A percentile compares a stretch with the other conserved stretches of the same genome.
Conservation (phyloP, 2,329 filamentous ascomycete species). For the Microcyclospora pomicola region DNA sequence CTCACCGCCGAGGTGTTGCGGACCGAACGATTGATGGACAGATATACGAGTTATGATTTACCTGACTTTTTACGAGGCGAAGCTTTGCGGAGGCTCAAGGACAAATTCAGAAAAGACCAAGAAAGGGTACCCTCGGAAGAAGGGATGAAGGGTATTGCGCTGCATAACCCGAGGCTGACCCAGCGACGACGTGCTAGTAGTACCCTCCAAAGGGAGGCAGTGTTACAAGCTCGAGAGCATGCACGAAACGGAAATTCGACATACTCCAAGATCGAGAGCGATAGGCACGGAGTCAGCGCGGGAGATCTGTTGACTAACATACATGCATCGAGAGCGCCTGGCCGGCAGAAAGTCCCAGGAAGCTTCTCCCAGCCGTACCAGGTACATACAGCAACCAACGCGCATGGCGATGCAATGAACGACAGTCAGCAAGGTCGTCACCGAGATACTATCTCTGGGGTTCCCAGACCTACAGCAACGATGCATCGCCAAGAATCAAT, state of each 20-base stretch:
- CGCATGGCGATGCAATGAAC: constrained; percentile 18
- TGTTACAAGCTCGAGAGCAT: constrained; percentile 50
- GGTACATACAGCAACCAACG: constrained; percentile 19
- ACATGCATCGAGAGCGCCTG: constrained; percentile 49
- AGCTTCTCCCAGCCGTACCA: constrained; percentile 38
- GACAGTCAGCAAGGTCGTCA: constrained; percentile 2
- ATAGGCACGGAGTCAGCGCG: constrained; percentile 30
- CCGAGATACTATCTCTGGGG: constrained; percentile 27
- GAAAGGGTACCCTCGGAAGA: constrained; percentile 73
- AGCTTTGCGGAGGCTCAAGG: constrained; percentile 71
- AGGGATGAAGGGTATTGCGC: constrained; percentile 78
- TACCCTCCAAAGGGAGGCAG: constrained; percentile 64
- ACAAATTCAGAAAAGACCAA: constrained; percentile 69
- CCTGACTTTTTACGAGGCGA: constrained; percentile 81
- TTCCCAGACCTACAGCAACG: constrained; percentile 21
- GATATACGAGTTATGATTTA: constrained; percentile 79
- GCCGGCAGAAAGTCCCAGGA: constrained; percentile 30
- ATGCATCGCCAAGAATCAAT: constrained; percentile 64
- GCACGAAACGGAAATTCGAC: constrained; percentile 11
- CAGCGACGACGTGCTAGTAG: constrained; percentile 55
- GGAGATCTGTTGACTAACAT: constrained; percentile 69
- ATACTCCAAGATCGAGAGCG: constrained; percentile 10
- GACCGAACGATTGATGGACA: constrained; percentile 87
- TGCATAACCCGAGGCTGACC: constrained; percentile 64
- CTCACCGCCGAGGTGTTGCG: constrained; percentile 81